These are phyloP conservation scores for Neopestalotiopsis rosae DNA, from an alignment of 2,329 filamentous ascomycete species.

Conservation along the genomic window DNA sequence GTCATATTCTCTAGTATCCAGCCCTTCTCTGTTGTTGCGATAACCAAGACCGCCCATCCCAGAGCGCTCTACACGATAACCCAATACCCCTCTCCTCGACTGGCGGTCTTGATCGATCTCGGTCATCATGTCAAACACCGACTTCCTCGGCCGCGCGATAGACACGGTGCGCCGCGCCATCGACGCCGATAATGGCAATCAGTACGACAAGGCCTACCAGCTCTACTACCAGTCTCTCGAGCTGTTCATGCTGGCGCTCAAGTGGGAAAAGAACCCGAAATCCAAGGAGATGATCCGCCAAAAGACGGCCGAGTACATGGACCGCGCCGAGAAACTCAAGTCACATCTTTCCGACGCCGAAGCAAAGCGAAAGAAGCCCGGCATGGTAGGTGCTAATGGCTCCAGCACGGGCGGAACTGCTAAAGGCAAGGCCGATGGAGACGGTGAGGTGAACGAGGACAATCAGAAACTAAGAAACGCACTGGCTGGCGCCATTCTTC, in stretches of 20 bases:
- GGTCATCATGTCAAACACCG: constrained; percentile 84
- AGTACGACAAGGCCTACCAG: constrained; percentile 97
- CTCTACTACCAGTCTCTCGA: constrained; percentile 95
- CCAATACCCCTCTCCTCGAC: constrained; percentile 8
- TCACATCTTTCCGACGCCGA: constrained; percentile 81
- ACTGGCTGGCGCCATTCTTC: constrained; percentile 87
- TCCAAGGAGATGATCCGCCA: constrained; percentile 97
- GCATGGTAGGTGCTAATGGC: constrained; percentile 75
- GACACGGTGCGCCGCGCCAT: constrained; percentile 97
- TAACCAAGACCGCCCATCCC: background rate
- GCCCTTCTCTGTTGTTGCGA: background rate
- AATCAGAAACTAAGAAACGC: constrained; percentile 94
- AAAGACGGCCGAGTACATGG: constrained; percentile 97
- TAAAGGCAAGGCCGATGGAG: constrained; percentile 58
- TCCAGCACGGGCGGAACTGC: constrained; percentile 66
- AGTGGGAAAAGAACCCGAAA: constrained; percentile 99
- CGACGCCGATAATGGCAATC: constrained; percentile 90
- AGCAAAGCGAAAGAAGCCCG: constrained; percentile 71
- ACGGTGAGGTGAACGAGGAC: constrained; percentile 80
- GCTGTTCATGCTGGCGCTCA: constrained; percentile 97
- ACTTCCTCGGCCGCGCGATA: constrained; percentile 96
- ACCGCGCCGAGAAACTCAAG: constrained; percentile 97
- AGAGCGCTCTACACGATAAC: background rate
- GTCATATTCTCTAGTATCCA: background rate
- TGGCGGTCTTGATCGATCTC: background rate